Conservation (phyloP, 352 stramenopile genomes). For the Phytopythium boreale region DNA sequence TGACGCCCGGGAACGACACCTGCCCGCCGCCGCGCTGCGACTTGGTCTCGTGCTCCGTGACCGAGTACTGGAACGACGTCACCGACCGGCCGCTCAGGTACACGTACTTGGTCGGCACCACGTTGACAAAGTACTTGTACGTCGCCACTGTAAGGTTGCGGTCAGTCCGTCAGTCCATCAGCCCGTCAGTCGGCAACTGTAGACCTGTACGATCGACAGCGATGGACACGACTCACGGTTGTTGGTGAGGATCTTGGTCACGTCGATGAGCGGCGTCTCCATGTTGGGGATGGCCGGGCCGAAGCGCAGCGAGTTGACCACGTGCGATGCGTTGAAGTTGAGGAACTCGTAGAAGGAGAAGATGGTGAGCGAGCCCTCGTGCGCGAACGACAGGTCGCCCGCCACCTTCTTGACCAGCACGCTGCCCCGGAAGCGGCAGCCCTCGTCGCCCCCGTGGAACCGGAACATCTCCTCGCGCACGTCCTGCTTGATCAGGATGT, state of each 20-base stretch:
- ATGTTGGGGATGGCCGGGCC: slow-evolving; percentile 79
- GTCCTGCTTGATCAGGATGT: slow-evolving; percentile 68
- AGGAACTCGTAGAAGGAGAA: slow-evolving; percentile 88
- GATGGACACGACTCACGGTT: slow-evolving; percentile 45
- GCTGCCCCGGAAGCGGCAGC: slow-evolving; percentile 68
- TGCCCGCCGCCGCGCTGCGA: slow-evolving; percentile 38
- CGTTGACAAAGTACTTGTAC: slow-evolving; percentile 89
- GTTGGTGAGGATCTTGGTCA: slow-evolving; percentile 77
- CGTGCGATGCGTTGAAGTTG: slow-evolving; percentile 88
- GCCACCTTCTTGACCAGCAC: slow-evolving; percentile 81
- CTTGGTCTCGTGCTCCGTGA: slow-evolving; percentile 77
- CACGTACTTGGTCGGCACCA: slow-evolving; percentile 84
- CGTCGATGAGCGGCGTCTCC: slow-evolving; percentile 82
- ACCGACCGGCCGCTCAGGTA: slow-evolving; percentile 68
- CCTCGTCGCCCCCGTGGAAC: slow-evolving; percentile 38
- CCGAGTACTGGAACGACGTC: slow-evolving; percentile 86
- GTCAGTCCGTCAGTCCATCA: slow-evolving; percentile 3
- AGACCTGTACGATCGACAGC: neutral
- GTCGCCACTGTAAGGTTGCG: slow-evolving; percentile 70
- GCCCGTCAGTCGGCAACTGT: neutral
- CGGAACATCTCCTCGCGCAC: slow-evolving; percentile 50
- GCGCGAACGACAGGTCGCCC: slow-evolving; percentile 82
- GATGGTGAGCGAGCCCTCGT: slow-evolving; percentile 81
- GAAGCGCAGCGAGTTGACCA: slow-evolving; percentile 76
- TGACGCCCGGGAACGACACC: slow-evolving; percentile 79